These are phyloP conservation scores for Keqinozyma sinolaborantium DNA, from an alignment of 1,139 yeast species.

Conservation along the genomic window DNA sequence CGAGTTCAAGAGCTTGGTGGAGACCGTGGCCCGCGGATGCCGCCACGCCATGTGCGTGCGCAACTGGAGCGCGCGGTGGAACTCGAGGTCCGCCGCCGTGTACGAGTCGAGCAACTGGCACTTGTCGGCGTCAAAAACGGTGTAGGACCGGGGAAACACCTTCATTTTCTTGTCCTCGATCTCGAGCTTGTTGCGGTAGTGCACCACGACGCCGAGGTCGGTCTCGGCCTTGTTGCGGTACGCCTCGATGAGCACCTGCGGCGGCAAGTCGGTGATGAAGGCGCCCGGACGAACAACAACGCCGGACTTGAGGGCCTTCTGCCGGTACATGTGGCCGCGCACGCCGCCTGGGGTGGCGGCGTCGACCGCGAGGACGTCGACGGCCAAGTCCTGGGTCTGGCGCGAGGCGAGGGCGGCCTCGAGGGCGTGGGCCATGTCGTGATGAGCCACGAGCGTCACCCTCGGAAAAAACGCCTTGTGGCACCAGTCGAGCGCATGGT, in stretches of 20 bases:
- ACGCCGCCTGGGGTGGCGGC: conserved; percentile 63
- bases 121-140: conserved; percentile 43
- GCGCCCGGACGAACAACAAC: conserved; percentile 90
- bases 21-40: conserved; percentile 71
- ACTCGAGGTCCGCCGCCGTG: conserved; percentile 59
- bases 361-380: conserved; percentile 35
- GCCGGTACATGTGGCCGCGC: conserved; percentile 46
- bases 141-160: conserved; percentile 48
- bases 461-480: conserved; percentile 74
- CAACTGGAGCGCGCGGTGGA: conserved; percentile 66
- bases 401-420: conserved; percentile 47
- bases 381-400: conserved; percentile 31
- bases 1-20: conserved; percentile 74
- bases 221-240: conserved; percentile 66
- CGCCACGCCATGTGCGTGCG: conserved; percentile 91
- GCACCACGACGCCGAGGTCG: conserved; percentile 69
- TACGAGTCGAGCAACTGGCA: conserved; percentile 68
- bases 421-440: conserved; percentile 23
- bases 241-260: conserved; percentile 81
- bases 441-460: conserved; percentile 36
- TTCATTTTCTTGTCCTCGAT: conserved; percentile 67
- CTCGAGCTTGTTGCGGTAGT: conserved; percentile 69
- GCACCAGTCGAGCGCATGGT: conserved; percentile 91
- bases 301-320: conserved; percentile 33
- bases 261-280: conserved; percentile 86